phyloP scores from a whole-genome alignment of 139 green algal genomes.

The Chlamydomonas sphaeroides region DNA sequence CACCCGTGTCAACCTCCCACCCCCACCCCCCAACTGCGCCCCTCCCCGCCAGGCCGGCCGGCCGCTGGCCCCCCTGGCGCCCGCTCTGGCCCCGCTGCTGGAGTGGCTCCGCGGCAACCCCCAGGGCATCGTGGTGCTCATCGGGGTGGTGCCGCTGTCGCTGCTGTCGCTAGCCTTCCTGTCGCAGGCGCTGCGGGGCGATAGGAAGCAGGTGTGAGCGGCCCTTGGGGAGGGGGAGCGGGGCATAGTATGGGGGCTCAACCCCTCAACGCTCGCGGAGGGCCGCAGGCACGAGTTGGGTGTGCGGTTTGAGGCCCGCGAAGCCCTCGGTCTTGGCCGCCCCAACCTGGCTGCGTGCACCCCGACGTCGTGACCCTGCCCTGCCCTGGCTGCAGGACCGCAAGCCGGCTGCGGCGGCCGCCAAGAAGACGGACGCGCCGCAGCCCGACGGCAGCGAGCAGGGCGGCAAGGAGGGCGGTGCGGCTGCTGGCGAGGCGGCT shows the following conservation, averaged over 20 bases:
- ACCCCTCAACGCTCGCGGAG: too few relatives aligned
- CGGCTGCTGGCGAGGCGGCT: too few relatives aligned
- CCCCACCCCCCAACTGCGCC: not conserved
- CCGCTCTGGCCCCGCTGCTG: not conserved
- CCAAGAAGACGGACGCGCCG: not conserved
- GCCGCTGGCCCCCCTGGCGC: not conserved
- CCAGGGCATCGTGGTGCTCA: not conserved
- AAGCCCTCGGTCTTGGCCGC: too few relatives aligned
- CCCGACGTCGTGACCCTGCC: too few relatives aligned
- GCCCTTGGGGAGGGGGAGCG: too few relatives aligned
- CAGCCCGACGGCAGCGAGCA: not conserved
- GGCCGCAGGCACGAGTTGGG: too few relatives aligned
- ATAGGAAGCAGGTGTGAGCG: too few relatives aligned
- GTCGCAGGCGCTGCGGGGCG: too few relatives aligned
- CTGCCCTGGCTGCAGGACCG: not conserved
- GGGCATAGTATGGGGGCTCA: too few relatives aligned
- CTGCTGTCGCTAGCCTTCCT: too few relatives aligned
- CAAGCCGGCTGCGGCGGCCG: not conserved
- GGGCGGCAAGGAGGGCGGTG: not conserved
- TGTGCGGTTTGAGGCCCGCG: too few relatives aligned
- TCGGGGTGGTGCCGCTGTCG: slow-evolving; percentile 2
- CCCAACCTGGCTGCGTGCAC: too few relatives aligned
- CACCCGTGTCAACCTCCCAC: not conserved
- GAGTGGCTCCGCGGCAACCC: slow-evolving; percentile 4
- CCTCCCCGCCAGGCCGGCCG: not conserved